Conservation (phyloP, 371 early-diverging fungal species). For the Mucor velutinosus region DNA sequence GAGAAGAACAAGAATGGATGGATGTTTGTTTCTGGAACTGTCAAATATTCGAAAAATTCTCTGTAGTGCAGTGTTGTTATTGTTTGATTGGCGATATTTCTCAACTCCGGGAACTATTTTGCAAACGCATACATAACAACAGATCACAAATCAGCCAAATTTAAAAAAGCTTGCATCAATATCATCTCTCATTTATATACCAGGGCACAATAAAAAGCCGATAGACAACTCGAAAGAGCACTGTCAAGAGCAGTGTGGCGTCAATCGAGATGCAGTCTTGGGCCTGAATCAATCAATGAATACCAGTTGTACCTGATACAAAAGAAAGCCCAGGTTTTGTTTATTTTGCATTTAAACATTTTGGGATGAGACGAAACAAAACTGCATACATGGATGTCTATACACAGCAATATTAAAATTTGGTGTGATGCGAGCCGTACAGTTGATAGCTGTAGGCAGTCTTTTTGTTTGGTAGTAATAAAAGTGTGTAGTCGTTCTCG, state of each 20-base stretch:
- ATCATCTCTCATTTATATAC: not conserved
- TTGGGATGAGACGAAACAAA: not conserved
- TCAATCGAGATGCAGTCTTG: too few relatives aligned
- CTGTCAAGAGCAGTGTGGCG: too few relatives aligned
- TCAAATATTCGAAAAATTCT: not conserved
- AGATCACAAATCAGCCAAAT: not conserved
- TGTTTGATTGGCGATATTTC: not conserved
- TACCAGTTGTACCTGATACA: too few relatives aligned
- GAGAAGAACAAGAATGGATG: not conserved
- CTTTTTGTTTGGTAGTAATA: constrained; percentile 38
- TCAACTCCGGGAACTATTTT: not conserved
- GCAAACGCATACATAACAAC: not conserved
- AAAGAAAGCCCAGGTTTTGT: too few relatives aligned
- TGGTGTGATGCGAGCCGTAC: constrained; percentile 25
- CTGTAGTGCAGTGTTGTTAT: not conserved
- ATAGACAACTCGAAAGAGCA: too few relatives aligned
- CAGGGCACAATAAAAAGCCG: too few relatives aligned
- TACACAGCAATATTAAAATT: not conserved
- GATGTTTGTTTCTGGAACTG: not conserved
- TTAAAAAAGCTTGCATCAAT: not conserved
- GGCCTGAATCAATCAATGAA: too few relatives aligned
- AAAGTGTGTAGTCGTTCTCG: constrained; percentile 64
- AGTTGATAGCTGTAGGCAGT: constrained; percentile 21
- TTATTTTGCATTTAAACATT: not conserved
- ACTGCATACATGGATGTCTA: not conserved